Percentiles rank a stretch among this genome's conserved stretches.
Evolutionary conservation across 306 rosid genomes (phyloP).

Genomic region (Casuarina equisetifolia): DNA sequence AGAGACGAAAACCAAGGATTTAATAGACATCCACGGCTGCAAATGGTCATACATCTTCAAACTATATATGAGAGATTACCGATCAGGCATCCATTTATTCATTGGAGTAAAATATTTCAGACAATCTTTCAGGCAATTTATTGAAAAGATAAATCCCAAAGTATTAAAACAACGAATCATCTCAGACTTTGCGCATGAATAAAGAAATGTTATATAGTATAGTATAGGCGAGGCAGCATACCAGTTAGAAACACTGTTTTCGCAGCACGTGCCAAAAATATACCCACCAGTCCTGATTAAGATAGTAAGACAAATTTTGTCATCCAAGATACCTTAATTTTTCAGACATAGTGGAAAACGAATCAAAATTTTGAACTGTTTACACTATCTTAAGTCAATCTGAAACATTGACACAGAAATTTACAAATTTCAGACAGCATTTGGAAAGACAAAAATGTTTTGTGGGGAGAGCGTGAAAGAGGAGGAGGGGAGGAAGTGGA

Average conservation of each 20-base stretch:
- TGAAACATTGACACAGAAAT: conserved; percentile 4
- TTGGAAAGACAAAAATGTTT: neutral
- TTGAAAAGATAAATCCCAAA: neutral
- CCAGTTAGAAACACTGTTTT: conserved; percentile 76
- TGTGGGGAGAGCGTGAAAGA: too few species aligned
- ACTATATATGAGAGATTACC: neutral
- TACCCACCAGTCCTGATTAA: conserved; percentile 75
- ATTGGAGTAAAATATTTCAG: neutral
- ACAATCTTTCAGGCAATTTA: neutral
- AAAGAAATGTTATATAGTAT: conserved; percentile 5
- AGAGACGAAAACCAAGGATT: neutral
- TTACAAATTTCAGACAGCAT: conserved; percentile 1
- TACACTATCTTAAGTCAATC: conserved; percentile 13
- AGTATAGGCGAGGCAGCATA: conserved; percentile 29
- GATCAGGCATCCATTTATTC: neutral
- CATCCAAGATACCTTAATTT: conserved; percentile 24
- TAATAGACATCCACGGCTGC: neutral
- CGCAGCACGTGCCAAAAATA: conserved; percentile 67
- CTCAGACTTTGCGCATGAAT: neutral
- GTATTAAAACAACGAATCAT: neutral
- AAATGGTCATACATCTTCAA: neutral
- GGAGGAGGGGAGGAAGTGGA: too few species aligned
- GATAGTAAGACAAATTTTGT: conserved; percentile 32
- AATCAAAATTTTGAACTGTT: neutral
- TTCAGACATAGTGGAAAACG: conserved; percentile 16